These are phyloP conservation scores for Cytospora piceicola DNA, from an alignment of 2,329 filamentous ascomycete genomes.

Conservation along the genomic window DNA sequence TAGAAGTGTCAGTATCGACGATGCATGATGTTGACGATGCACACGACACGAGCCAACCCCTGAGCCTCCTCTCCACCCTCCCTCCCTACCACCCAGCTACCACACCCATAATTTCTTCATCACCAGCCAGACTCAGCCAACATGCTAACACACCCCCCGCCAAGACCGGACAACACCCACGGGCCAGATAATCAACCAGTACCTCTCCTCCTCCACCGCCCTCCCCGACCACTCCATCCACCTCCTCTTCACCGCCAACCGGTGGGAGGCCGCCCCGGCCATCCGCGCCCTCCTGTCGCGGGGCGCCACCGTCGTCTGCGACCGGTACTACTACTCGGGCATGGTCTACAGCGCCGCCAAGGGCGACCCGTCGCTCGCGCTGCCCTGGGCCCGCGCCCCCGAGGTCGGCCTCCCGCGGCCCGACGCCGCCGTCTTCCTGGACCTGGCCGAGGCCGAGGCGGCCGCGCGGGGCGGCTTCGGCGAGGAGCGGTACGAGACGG, in stretches of 20 bases:
- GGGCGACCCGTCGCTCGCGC: conserved; percentile 66
- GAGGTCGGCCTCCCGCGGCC: conserved; percentile 87
- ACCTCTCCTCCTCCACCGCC: conserved; percentile 74
- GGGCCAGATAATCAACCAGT: conserved; percentile 83
- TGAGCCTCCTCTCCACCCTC: no score
- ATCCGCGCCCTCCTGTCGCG: conserved; percentile 59
- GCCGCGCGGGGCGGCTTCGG: conserved; percentile 83
- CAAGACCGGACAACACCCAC: conserved; percentile 81
- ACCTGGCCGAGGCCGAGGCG: conserved; percentile 75
- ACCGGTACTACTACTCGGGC: conserved; percentile 94
- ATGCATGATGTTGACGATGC: background rate
- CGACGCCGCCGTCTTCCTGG: conserved; percentile 85
- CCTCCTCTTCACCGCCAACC: conserved; percentile 85
- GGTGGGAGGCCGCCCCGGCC: conserved; percentile 73
- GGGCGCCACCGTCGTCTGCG: conserved; percentile 79
- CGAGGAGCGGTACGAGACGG: conserved; percentile 84
- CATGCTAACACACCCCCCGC: background rate
- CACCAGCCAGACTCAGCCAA: background rate
- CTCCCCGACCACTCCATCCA: conserved; percentile 85
- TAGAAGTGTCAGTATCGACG: background rate
- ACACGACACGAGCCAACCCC: no score
- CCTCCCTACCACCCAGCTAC: background rate
- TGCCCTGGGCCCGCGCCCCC: conserved; percentile 82
- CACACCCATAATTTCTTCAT: background rate
- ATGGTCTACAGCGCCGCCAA: conserved; percentile 94